These are phyloP conservation scores for Talaromyces sp. DNA, from an alignment of 2,329 filamentous ascomycete genomes.

Conservation along the genomic window DNA sequence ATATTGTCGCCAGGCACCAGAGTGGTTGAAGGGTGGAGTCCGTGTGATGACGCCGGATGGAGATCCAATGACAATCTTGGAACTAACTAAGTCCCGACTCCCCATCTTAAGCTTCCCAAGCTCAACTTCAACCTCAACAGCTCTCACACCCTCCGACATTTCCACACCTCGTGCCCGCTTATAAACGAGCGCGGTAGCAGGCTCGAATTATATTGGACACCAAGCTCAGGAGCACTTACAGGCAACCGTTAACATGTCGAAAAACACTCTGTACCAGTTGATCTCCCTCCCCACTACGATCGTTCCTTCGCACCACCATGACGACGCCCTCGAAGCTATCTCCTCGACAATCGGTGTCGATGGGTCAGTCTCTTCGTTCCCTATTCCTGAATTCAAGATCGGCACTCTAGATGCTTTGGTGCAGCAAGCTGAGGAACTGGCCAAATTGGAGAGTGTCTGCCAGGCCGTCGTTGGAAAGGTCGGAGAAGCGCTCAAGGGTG, in stretches of 20 bases:
- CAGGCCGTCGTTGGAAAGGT: slow-evolving; percentile 84
- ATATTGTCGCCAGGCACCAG: background rate
- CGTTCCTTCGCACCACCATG: slow-evolving; percentile 72
- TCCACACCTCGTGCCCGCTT: slow-evolving; percentile 24
- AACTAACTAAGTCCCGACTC: slow-evolving; percentile 1
- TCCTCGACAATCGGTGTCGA: slow-evolving; percentile 69
- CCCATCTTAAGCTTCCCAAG: slow-evolving; percentile 11
- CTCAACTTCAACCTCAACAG: slow-evolving; percentile 13
- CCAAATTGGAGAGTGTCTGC: slow-evolving; percentile 78
- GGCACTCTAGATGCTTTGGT: slow-evolving; percentile 92
- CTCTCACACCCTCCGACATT: slow-evolving; percentile 8
- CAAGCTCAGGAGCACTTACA: background rate
- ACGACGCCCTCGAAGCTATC: slow-evolving; percentile 76
- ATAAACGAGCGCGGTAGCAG: slow-evolving; percentile 25
- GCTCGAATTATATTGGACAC: background rate
- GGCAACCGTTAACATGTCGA: slow-evolving; percentile 37
- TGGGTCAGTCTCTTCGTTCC: slow-evolving; percentile 71
- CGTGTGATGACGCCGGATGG: slow-evolving; percentile 2
- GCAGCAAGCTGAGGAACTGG: slow-evolving; percentile 90
- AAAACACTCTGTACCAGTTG: slow-evolving; percentile 68
- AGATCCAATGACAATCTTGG: slow-evolving; percentile 8
- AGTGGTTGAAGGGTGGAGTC: slow-evolving; percentile 9
- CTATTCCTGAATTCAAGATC: slow-evolving; percentile 94
- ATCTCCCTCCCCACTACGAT: slow-evolving; percentile 87
- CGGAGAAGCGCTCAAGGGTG: slow-evolving; percentile 74